Conservation (phyloP, 179 eudicot species). For the Silene vulgaris region DNA sequence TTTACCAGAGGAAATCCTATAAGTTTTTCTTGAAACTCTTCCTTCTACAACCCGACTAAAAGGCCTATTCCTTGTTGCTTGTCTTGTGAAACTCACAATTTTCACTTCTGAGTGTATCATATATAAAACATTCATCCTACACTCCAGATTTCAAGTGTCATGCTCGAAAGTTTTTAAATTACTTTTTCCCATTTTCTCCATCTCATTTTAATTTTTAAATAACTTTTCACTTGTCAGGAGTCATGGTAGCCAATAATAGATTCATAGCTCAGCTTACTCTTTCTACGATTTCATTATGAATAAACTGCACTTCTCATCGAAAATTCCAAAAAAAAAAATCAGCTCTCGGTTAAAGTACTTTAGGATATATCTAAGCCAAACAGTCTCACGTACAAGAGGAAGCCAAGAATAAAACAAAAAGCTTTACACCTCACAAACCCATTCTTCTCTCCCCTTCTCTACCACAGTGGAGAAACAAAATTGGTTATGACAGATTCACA, state of each 20-base stretch:
- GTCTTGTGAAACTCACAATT: not conserved
- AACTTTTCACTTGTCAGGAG: not conserved
- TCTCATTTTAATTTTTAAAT: not conserved
- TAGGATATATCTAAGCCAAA: not conserved
- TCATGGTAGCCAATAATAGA: not conserved
- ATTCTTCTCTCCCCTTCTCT: constrained; percentile 2
- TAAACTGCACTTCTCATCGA: not conserved
- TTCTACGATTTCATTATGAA: not conserved
- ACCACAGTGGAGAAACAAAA: not conserved
- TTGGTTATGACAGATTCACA: not conserved
- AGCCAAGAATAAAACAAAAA: constrained; percentile 2
- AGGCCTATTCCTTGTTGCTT: not conserved
- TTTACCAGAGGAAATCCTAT: not conserved
- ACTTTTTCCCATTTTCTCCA: not conserved
- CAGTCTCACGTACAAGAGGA: constrained; percentile 1
- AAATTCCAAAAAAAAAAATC: not conserved
- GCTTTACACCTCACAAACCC: not conserved
- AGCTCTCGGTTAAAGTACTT: too few relatives aligned
- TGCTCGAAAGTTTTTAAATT: not conserved
- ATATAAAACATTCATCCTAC: not conserved
- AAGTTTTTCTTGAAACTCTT: not conserved
- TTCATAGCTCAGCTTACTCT: not conserved
- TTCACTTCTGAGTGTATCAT: not conserved
- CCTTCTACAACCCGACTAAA: not conserved
- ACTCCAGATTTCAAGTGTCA: not conserved